A percentile compares a stretch with the other conserved stretches of the same genome.
Evolutionary conservation across 768 basidiomycete species (phyloP).

Genomic region (Lactarius sp.): DNA sequence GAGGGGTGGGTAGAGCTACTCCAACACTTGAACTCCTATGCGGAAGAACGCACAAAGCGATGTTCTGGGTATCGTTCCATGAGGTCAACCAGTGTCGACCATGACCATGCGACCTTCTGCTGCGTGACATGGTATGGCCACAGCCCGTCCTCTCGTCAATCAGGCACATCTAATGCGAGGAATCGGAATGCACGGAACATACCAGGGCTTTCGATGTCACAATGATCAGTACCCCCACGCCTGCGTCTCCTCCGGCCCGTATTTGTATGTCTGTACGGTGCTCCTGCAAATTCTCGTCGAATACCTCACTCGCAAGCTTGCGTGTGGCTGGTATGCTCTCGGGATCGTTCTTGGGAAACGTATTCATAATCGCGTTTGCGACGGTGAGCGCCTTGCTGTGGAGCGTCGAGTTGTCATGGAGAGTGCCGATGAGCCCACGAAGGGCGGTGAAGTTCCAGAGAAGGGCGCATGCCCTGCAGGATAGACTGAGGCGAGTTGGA

Average conservation of each 20-base stretch:
- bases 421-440: slow-evolving; percentile 61
- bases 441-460: slow-evolving; percentile 85
- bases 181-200: slow-evolving; percentile 15
- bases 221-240: slow-evolving; percentile 76
- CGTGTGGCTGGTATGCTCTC: no score
- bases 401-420: slow-evolving; percentile 77
- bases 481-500: slow-evolving; percentile 74
- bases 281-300: no score
- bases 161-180: background rate
- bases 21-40: no score
- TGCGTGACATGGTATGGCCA: slow-evolving; percentile 97
- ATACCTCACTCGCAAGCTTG: no score
- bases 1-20: no score
- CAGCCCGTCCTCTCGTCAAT: slow-evolving; percentile 39
- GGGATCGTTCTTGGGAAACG: no score
- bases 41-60: no score
- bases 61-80: no score
- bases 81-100: no score
- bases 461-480: slow-evolving; percentile 78
- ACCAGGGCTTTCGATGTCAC: slow-evolving; percentile 84
- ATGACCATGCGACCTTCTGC: slow-evolving; percentile 95
- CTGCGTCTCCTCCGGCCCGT: slow-evolving; percentile 50
- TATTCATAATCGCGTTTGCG: slow-evolving; percentile 90
- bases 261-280: slow-evolving; percentile 64
- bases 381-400: slow-evolving; percentile 71